A percentile compares a stretch with the other conserved stretches of the same genome.
Conservation (phyloP, 768 basidiomycete species). For the Psilocybe azurescens region DNA sequence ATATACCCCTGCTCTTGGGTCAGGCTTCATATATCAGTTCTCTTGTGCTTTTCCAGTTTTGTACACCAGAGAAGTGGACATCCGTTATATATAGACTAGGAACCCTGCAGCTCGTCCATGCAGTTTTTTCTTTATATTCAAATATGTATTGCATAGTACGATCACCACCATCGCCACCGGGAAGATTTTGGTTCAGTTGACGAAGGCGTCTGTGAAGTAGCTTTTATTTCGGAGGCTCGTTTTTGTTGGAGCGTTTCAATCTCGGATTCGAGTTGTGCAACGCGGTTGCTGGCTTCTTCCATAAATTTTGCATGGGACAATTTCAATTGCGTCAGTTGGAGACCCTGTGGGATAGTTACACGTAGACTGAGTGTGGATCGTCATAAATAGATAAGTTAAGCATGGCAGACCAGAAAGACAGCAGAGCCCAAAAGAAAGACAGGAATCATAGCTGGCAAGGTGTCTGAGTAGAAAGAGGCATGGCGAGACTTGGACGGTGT, state of each 20-base stretch:
- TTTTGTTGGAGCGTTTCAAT: slow-evolving; percentile 48
- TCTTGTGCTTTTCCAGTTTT: not conserved
- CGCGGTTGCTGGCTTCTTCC: slow-evolving; percentile 58
- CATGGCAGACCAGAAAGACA: slow-evolving; percentile 66
- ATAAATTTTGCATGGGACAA: slow-evolving; percentile 77
- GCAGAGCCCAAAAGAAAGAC: slow-evolving; percentile 79
- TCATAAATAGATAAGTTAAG: slow-evolving; percentile 10
- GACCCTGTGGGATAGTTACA: slow-evolving; percentile 46
- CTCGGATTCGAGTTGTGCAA: slow-evolving; percentile 63
- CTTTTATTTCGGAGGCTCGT: slow-evolving; percentile 20
- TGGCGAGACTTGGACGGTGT: slow-evolving; percentile 50
- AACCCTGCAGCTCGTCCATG: not conserved
- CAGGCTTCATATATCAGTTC: slow-evolving; percentile 7
- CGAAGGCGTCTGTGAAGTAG: not conserved
- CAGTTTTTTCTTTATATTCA: not conserved
- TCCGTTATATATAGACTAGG: not conserved
- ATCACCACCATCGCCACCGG: slow-evolving; percentile 18
- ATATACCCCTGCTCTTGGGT: slow-evolving; percentile 2
- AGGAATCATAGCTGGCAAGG: slow-evolving; percentile 80
- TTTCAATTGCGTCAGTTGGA: slow-evolving; percentile 65
- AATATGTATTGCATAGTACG: not conserved
- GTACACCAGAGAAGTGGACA: not conserved
- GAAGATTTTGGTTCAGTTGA: not conserved
- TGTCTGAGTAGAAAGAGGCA: slow-evolving; percentile 69
- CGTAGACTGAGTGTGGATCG: slow-evolving; percentile 1